A percentile compares a stretch with the other conserved stretches of the same genome.
Conservation (phyloP, 768 basidiomycete species). For the Dendrothele bispora region DNA sequence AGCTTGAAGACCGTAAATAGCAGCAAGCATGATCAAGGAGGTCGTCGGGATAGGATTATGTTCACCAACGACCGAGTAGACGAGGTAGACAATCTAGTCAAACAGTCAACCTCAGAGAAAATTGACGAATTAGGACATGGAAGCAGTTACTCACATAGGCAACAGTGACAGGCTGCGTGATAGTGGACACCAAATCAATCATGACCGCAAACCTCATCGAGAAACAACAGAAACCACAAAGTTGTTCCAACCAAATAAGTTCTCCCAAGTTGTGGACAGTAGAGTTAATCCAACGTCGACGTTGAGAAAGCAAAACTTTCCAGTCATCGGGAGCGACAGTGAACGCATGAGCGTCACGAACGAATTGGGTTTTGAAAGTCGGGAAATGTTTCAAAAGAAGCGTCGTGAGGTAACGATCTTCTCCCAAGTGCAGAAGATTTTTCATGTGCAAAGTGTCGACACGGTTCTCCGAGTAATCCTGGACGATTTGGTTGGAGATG, state of each 20-base stretch:
- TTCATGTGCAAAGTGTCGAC: conserved; percentile 99
- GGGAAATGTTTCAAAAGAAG: conserved; percentile 96
- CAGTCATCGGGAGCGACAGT: conserved; percentile 97
- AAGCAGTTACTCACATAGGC: conserved; percentile 68
- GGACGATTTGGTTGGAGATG: conserved; percentile 86
- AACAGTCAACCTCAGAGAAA: too few species aligned
- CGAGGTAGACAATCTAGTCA: conserved; percentile 79
- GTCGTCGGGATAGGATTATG: conserved; percentile 71
- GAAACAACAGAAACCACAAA: conserved; percentile 98
- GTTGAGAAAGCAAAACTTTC: conserved; percentile 91
- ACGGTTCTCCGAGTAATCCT: conserved; percentile 93
- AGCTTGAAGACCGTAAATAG: conserved; percentile 93
- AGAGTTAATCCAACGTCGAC: conserved; percentile 99
- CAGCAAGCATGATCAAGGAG: conserved; percentile 90
- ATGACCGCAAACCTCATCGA: conserved; percentile 99
- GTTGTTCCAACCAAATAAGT: conserved; percentile 84
- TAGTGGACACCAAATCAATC: conserved; percentile 88
- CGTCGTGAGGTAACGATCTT: conserved; percentile 98
- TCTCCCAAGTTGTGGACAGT: conserved; percentile 97
- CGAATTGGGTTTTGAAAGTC: conserved; percentile 90
- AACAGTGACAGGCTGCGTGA: conserved; percentile 84
- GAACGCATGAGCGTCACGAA: conserved; percentile 90
- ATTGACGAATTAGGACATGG: not conserved
- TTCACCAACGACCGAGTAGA: conserved; percentile 73
- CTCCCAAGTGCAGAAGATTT: conserved; percentile 95